Evolutionary conservation across 78 protist genomes (phyloP).

Genomic region (Guillardia theta): DNA sequence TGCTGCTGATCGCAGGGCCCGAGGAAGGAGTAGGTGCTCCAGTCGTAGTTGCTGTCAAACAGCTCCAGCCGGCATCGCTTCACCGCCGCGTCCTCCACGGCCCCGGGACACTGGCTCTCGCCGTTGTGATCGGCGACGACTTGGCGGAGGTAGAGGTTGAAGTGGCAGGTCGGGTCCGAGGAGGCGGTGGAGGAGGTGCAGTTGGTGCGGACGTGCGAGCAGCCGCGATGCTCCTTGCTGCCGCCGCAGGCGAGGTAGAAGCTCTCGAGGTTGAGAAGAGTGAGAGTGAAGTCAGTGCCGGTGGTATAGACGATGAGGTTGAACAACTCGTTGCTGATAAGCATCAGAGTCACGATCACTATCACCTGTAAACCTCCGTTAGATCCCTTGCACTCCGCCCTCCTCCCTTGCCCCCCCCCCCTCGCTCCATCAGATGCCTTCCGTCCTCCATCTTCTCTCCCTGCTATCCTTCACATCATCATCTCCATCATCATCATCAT

Average conservation of each 20-base stretch:
- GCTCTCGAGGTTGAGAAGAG: background rate
- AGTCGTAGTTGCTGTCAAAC: background rate
- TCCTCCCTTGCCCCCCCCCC: too few relatives aligned
- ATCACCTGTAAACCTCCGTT: too few relatives aligned
- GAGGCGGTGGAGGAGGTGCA: background rate
- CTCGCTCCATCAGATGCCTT: too few relatives aligned
- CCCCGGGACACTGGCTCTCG: too few relatives aligned
- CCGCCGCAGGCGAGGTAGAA: background rate
- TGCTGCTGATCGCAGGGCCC: background rate
- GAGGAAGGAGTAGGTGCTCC: background rate
- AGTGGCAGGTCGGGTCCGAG: background rate
- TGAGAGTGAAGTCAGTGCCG: background rate
- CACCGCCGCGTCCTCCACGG: too few relatives aligned
- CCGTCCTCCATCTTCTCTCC: too few relatives aligned
- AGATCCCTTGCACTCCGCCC: too few relatives aligned
- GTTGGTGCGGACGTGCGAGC: background rate
- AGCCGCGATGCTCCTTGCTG: background rate
- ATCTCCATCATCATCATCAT: too few relatives aligned
- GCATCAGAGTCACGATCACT: background rate
- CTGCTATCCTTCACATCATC: too few relatives aligned
- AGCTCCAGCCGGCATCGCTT: background rate
- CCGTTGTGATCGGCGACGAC: too few relatives aligned
- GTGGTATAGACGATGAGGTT: background rate
- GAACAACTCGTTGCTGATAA: background rate
- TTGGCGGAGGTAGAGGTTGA: background rate